phyloP scores from a whole-genome alignment of 1,284 basidiomycete species.

The Apiotrichum montevideense region DNA sequence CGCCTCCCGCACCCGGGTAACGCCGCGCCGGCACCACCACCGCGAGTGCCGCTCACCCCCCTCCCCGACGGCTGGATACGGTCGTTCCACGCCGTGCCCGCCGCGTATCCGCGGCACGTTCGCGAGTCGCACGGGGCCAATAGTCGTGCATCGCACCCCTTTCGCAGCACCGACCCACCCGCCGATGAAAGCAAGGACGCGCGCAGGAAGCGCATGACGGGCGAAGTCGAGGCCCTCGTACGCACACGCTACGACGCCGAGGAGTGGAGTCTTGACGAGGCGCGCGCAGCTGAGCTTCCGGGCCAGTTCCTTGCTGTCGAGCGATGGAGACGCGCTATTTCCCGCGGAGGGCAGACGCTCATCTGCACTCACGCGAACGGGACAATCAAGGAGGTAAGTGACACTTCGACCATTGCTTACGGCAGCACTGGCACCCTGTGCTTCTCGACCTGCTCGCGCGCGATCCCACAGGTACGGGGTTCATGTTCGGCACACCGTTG shows the following conservation, averaged over 20 bases:
- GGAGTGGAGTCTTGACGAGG: slow-evolving; percentile 9
- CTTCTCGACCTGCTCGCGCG: slow-evolving; percentile 49
- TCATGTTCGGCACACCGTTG: slow-evolving; percentile 3
- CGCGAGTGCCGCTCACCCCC: slow-evolving; percentile 12
- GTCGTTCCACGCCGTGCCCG: slow-evolving; percentile 1
- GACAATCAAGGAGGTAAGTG: slow-evolving; percentile 9
- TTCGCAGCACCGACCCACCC: background rate
- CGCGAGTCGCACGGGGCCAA: background rate
- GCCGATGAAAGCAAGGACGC: slow-evolving; percentile 19
- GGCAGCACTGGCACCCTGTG: slow-evolving; percentile 56
- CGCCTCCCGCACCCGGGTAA: background rate
- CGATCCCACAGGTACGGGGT: background rate
- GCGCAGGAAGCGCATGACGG: slow-evolving; percentile 31
- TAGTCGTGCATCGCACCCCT: slow-evolving; percentile 1
- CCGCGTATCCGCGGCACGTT: background rate
- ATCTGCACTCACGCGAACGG: slow-evolving; percentile 16
- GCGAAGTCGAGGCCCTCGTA: slow-evolving; percentile 5
- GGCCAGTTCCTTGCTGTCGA: slow-evolving; percentile 13
- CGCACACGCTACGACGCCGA: slow-evolving; percentile 9
- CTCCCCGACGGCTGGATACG: slow-evolving; percentile 9
- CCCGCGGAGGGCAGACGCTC: slow-evolving; percentile 7
- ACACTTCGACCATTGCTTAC: background rate
- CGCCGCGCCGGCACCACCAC: background rate
- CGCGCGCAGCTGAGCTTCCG: background rate
- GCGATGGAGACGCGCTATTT: slow-evolving; percentile 9